Conservation (phyloP, 352 stramenopile genomes). For the Ophiocytium majus region DNA sequence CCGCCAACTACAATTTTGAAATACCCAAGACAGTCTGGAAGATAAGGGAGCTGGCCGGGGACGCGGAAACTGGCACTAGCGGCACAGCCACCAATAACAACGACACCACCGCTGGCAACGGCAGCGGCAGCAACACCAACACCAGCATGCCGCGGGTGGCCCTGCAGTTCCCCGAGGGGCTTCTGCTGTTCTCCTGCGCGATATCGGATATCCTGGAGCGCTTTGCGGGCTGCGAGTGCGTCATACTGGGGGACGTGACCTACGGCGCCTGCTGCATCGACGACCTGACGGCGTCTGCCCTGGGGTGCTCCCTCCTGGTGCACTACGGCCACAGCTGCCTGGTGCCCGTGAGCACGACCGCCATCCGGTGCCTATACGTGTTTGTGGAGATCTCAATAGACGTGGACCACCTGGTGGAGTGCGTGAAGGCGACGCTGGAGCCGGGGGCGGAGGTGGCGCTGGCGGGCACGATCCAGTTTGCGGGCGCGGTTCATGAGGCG, state of each 20-base stretch:
- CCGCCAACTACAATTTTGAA: constrained; percentile 97
- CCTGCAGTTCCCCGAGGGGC: constrained; percentile 97
- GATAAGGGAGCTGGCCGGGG: constrained; percentile 70
- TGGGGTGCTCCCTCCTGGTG: constrained; percentile 93
- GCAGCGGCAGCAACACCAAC: background rate
- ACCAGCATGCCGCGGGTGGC: constrained; percentile 66
- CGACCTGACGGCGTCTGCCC: constrained; percentile 82
- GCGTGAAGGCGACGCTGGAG: constrained; percentile 82
- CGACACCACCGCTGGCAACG: background rate
- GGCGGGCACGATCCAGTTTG: constrained; percentile 94
- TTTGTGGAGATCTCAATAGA: constrained; percentile 99
- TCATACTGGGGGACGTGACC: constrained; percentile 97
- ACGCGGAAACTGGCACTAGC: constrained; percentile 29
- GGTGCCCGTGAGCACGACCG: constrained; percentile 92
- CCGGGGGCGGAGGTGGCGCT: constrained; percentile 57
- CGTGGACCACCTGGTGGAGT: constrained; percentile 86
- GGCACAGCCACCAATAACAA: background rate
- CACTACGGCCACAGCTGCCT: constrained; percentile 99
- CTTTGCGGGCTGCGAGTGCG: constrained; percentile 74
- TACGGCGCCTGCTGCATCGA: constrained; percentile 99
- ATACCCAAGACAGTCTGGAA: constrained; percentile 95
- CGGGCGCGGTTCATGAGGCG: constrained; percentile 78
- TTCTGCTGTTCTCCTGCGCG: constrained; percentile 94
- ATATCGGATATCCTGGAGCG: constrained; percentile 97
- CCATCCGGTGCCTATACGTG: constrained; percentile 92